Evolutionary conservation across 306 rosid species (phyloP).

Genomic region (Fragaria vesca): DNA sequence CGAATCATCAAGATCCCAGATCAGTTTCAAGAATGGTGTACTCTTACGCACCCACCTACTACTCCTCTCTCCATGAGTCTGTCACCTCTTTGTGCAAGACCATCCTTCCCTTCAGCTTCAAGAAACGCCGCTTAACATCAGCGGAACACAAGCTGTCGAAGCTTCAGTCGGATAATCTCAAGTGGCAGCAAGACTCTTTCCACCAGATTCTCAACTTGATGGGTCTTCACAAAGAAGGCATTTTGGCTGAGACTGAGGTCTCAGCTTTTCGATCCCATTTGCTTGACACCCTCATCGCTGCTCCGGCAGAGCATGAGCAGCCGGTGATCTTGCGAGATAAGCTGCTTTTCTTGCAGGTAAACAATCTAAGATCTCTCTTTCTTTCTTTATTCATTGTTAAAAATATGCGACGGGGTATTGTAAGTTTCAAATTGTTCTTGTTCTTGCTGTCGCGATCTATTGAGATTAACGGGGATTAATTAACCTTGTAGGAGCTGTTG

Average conservation of each 20-base stretch:
- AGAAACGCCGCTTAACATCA: slow-evolving; percentile 54
- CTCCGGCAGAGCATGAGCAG: slow-evolving; percentile 64
- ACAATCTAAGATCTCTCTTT: neutral
- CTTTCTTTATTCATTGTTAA: neutral
- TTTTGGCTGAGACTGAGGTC: slow-evolving; percentile 64
- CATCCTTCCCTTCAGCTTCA: slow-evolving; percentile 81
- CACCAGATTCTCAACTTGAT: slow-evolving; percentile 81
- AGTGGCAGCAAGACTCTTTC: slow-evolving; percentile 97
- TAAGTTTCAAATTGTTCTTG: neutral
- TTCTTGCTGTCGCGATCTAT: neutral
- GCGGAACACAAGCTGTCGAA: slow-evolving; percentile 50
- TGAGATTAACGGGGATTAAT: neutral
- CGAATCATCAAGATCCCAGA: neutral
- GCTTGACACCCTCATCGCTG: slow-evolving; percentile 73
- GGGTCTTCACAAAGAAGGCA: slow-evolving; percentile 93
- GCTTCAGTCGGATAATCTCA: slow-evolving; percentile 83
- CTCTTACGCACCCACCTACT: slow-evolving; percentile 82
- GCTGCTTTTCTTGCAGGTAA: slow-evolving; percentile 80
- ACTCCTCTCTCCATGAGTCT: slow-evolving; percentile 86
- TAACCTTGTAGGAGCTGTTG: slow-evolving; percentile 59
- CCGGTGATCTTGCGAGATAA: slow-evolving; percentile 68
- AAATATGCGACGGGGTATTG: neutral
- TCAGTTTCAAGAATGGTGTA: slow-evolving; percentile 54
- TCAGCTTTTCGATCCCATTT: slow-evolving; percentile 63
- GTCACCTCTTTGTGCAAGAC: slow-evolving; percentile 74